Conservation (phyloP, 805 yeast species). For the Peterozyma xylosa region DNA sequence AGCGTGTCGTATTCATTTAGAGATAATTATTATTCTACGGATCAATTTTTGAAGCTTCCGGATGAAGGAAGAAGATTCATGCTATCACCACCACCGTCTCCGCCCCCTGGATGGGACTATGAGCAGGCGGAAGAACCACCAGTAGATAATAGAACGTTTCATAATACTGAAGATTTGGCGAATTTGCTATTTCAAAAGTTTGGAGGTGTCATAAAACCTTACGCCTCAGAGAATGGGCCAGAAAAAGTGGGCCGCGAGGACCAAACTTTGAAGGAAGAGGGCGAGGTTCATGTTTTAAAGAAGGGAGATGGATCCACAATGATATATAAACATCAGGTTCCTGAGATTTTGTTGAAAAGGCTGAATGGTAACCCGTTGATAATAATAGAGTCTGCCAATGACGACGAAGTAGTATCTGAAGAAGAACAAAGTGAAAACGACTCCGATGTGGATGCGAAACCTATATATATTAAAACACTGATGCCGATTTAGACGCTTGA, state of each 20-base stretch:
- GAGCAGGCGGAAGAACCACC: constrained; percentile 4
- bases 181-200: constrained; percentile 7
- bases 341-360: constrained; percentile 1
- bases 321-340: neutral
- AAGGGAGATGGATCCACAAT: constrained; percentile 1
- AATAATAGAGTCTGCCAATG: constrained; percentile 6
- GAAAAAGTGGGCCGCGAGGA: neutral
- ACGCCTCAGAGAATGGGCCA: neutral
- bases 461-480: no score
- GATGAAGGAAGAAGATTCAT: constrained; percentile 10
- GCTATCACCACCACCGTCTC: constrained; percentile 11
- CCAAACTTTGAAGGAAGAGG: neutral
- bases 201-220: constrained; percentile 7
- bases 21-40: constrained; percentile 5
- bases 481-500: no score
- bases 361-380: constrained; percentile 8
- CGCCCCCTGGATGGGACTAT: constrained; percentile 8
- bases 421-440: no score
- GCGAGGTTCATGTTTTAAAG: constrained; percentile 6
- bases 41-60: constrained; percentile 7
- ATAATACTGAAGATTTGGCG: constrained; percentile 7
- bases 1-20: constrained; percentile 2
- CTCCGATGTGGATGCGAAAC: no score
- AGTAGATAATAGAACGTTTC: constrained; percentile 5
- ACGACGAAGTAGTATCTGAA: neutral